Evolutionary conservation across 164 flowering plant species (phyloP), one percentile per base, ranked within the genome.

Genomic region (Magnolia officinalis): DNA sequence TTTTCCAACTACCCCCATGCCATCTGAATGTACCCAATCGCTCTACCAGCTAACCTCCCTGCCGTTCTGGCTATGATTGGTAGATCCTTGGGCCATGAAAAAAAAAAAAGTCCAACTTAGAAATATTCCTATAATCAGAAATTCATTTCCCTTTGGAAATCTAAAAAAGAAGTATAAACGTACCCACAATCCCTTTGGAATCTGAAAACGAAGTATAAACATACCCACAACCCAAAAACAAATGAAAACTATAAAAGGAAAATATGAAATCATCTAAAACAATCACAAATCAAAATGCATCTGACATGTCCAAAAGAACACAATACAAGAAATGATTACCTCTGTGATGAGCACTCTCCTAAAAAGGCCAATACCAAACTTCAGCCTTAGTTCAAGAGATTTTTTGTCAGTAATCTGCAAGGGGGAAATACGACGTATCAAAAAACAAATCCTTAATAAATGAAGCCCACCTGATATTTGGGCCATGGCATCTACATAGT

Each of bases 281-380:
- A 24, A 24, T 24, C 26, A 24, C 26, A 24, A 24, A 24, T 24
- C 26, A 24, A 24, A 24, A 24, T 24, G 26, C 26, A 24, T 24
- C 26, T 8, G n/a, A 19, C 31, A 1, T 19, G 70, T 26, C 6
- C 63, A 23, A 51, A 70, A 11, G 2, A 4, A 74, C 20, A 10
- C 11, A 45, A 51, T 26, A 59, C 1, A 64, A 7, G 61, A 37
- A 66, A 29, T 14, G 37, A 13, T 51, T 67, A 95, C 98, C 97
- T 96, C 99, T 58, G 99, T 94, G 76, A 96, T 84, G 79, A 92
- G 97, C 65, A 96, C 79, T 77, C 98, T 87, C 68, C 98, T 98
- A 67, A 75, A 88, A 23, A 88, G 85, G 73, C 91, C 89, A 81
- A 80, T 65, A 70, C 99, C 98, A 85, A 96, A 96, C 83, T 92